Percentiles rank a stretch among this genome's conserved stretches.
phyloP scores from a whole-genome alignment of 129 eudicot species.

The Rutidosis leptorrhynchoides region DNA sequence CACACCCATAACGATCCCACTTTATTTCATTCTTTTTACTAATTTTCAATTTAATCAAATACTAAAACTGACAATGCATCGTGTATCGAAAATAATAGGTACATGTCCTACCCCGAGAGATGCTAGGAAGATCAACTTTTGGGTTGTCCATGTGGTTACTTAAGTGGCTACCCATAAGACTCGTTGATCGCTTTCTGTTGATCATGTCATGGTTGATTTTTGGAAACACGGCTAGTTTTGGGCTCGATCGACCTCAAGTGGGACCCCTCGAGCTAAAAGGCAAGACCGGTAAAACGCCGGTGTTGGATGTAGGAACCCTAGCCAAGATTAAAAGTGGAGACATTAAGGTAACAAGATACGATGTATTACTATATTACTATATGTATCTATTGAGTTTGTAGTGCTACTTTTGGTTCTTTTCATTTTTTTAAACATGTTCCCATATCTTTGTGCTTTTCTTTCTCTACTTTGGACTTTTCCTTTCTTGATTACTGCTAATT shows the following conservation, averaged over 20 bases:
- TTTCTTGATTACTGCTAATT: neutral
- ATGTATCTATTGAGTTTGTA: conserved; percentile 10
- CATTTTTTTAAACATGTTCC: conserved; percentile 35
- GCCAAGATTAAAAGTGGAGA: conserved; percentile 91
- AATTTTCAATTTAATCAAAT: conserved; percentile 5
- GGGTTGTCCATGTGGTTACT: conserved; percentile 98
- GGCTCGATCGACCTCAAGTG: conserved; percentile 59
- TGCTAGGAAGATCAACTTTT: conserved; percentile 94
- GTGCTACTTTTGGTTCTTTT: conserved; percentile 36
- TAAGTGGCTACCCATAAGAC: conserved; percentile 84
- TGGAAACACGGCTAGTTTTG: conserved; percentile 68
- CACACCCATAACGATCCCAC: conserved; percentile 20
- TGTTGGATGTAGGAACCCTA: conserved; percentile 88
- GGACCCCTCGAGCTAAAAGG: conserved; percentile 87
- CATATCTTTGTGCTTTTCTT: conserved; percentile 33
- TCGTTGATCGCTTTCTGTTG: conserved; percentile 71
- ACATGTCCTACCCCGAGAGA: conserved; percentile 91
- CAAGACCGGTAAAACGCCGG: conserved; percentile 83
- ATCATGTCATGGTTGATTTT: conserved; percentile 58
- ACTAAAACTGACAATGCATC: conserved; percentile 23
- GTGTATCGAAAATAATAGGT: conserved; percentile 48
- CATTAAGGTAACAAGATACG: conserved; percentile 59
- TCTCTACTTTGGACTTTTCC: conserved; percentile 25
- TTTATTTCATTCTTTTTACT: conserved; percentile 20
- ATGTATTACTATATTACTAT: neutral